Evolutionary conservation across 495 filamentous ascomycete genomes (phyloP).

Genomic region (Chaetomium tenue): DNA sequence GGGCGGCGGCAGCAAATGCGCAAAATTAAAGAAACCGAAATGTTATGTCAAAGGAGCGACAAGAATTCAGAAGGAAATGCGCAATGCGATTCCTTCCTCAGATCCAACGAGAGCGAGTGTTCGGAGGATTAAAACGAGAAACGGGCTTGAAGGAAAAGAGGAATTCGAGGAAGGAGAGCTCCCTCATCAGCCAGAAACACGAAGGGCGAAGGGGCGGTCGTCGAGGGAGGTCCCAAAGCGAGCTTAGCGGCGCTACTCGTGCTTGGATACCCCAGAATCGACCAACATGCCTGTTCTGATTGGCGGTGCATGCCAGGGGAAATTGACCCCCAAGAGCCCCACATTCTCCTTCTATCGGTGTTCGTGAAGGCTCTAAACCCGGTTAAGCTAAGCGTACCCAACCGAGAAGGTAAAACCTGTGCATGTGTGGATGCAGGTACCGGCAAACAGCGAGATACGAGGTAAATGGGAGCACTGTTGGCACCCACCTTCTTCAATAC

Average conservation of each 20-base stretch:
- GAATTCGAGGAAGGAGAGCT: neutral
- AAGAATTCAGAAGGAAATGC: constrained; percentile 20
- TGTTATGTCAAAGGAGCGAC: constrained; percentile 31
- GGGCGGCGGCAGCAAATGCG: neutral
- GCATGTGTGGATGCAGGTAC: neutral
- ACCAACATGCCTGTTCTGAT: neutral
- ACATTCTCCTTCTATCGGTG: too few relatives aligned
- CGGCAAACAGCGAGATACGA: constrained; percentile 1
- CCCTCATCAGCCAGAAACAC: neutral
- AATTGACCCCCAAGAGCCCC: neutral
- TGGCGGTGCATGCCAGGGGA: neutral
- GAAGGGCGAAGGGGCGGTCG: constrained; percentile 3
- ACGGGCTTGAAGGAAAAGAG: neutral
- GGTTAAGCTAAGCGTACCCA: neutral
- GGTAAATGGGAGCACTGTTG: neutral
- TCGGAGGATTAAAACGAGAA: neutral
- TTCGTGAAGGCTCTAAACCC: neutral
- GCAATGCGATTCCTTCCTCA: constrained; percentile 17
- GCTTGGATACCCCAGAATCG: neutral
- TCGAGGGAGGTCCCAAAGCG: neutral
- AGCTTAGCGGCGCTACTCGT: neutral
- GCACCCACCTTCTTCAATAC: neutral
- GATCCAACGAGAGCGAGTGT: constrained; percentile 1
- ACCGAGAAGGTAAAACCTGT: neutral
- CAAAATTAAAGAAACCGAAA: constrained; percentile 6